phyloP scores from a whole-genome alignment of 1,284 basidiomycete genomes.

The Rhizoctonia solani region DNA sequence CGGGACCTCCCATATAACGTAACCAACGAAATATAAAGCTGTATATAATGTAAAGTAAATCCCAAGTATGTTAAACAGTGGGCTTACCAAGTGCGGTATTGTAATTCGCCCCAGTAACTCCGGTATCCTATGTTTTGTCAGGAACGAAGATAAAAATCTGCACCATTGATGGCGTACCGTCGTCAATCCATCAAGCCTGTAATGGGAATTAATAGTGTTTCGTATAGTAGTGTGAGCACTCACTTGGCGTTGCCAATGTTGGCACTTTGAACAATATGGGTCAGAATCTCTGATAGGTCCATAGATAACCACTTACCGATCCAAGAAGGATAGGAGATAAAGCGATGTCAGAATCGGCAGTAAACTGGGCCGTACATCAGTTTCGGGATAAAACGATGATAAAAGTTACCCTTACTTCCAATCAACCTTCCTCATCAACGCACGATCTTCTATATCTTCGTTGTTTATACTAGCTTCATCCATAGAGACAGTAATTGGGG shows the following conservation, averaged over 20 bases:
- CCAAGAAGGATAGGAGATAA: slow-evolving; percentile 70
- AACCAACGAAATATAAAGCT: slow-evolving; percentile 67
- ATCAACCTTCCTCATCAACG: slow-evolving; percentile 54
- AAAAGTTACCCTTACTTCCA: slow-evolving; percentile 10
- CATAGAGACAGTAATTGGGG: neutral
- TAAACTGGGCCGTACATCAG: slow-evolving; percentile 44
- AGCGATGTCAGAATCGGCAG: slow-evolving; percentile 62
- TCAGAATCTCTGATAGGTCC: neutral
- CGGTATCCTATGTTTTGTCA: slow-evolving; percentile 52
- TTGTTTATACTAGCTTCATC: slow-evolving; percentile 21
- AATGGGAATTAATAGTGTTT: too few species aligned
- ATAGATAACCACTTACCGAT: slow-evolving; percentile 51
- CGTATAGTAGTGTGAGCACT: too few species aligned
- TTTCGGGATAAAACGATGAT: neutral
- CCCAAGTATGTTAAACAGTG: neutral
- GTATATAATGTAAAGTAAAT: neutral
- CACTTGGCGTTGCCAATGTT: slow-evolving; percentile 72
- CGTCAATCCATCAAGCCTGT: slow-evolving; percentile 54
- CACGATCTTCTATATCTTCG: slow-evolving; percentile 48
- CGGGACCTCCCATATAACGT: slow-evolving; percentile 72
- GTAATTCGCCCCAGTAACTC: slow-evolving; percentile 56
- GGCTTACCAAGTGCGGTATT: slow-evolving; percentile 54
- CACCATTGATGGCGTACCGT: slow-evolving; percentile 44
- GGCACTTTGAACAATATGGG: slow-evolving; percentile 48
- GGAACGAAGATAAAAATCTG: neutral